Evolutionary conservation across 306 rosid genomes (phyloP), one percentile per base, ranked within the genome.

Genomic region (Cicer arietinum): DNA sequence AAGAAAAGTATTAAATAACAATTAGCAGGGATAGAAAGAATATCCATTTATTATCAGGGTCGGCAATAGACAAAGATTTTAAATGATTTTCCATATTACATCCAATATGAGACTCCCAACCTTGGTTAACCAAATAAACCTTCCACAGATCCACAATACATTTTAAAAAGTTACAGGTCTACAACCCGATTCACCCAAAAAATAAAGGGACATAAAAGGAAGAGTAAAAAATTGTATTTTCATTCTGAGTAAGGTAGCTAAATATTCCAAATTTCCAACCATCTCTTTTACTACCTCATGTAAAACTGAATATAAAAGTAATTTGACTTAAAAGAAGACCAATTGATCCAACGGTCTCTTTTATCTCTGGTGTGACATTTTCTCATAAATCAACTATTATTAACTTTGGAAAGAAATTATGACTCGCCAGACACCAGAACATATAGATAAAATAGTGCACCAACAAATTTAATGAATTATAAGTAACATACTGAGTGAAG

Each of bases 401-500:
- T 18, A 18, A 43, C 16, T 46, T 54, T 43, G 67, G 40, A 30
- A 2, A 4, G 48, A 66, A 57, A 67, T 7, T 17, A 64, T 40
- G 58, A 25, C 42, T 11, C 16, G 63, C 5, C 8, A 10, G 16
- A 61, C 61, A 18, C 7, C 25, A 67, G 56, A 46, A 56, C 8
- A 53, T 13, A 46, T 7, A 65, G 53, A 63, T 11, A 12, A 74
- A 39, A 51, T 64, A 12, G 56, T 40, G 52, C 52, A 25, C 58
- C 41, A 30, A 71, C 57, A 67, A 69, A 72, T 60, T 13, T 39
- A 40, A 73, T 22, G 52, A 39, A 73, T 61, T 30, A 41, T 69
- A 51, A 25, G 84, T 74, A 62, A 80, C 88, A 14, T 85, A 94
- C 99, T 85, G 69, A 12, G 97, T 89, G 84, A 94, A 94, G 77